phyloP scores from a whole-genome alignment of 805 yeast species.

The Candida incommunis region DNA sequence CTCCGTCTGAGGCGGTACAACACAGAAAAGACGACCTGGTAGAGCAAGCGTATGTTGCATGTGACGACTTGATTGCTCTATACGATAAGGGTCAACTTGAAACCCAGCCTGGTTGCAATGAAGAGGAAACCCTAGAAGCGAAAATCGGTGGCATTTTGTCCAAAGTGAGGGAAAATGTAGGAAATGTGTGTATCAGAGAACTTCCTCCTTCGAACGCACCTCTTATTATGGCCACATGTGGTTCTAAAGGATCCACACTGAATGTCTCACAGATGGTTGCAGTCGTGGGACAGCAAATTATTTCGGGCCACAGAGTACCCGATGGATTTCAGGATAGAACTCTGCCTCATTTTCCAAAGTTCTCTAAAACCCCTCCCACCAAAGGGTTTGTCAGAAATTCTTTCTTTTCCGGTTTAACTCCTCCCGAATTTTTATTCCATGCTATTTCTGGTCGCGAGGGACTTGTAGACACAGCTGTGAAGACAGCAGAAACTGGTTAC shows the following conservation, averaged over 20 bases:
- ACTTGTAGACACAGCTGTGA: slow-evolving; percentile 96
- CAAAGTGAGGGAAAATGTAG: slow-evolving; percentile 97
- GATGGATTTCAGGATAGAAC: slow-evolving; percentile 99
- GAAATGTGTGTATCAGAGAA: slow-evolving; percentile 92
- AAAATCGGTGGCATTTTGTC: slow-evolving; percentile 93
- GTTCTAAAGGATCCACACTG: slow-evolving; percentile 95
- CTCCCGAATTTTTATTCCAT: slow-evolving; percentile 95
- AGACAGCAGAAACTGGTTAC: slow-evolving; percentile 98
- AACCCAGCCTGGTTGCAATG: slow-evolving; percentile 98
- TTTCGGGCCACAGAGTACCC: slow-evolving; percentile 97
- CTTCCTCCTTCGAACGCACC: slow-evolving; percentile 88
- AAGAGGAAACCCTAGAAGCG: slow-evolving; percentile 95
- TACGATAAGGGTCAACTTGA: slow-evolving; percentile 79
- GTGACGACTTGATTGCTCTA: slow-evolving; percentile 76
- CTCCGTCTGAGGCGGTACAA: slow-evolving; percentile 73
- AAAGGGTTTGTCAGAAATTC: slow-evolving; percentile 97
- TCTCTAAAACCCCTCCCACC: slow-evolving; percentile 93
- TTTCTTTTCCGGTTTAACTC: slow-evolving; percentile 83
- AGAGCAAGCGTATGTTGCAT: slow-evolving; percentile 75
- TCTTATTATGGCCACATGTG: slow-evolving; percentile 97
- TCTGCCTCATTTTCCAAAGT: slow-evolving; percentile 89
- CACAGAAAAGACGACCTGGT: slow-evolving; percentile 75
- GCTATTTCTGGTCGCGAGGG: slow-evolving; percentile 99
- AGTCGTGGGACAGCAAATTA: slow-evolving; percentile 97
- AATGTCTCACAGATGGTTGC: slow-evolving; percentile 99